These are phyloP conservation scores for Yueomyces sp. DNA, from an alignment of 805 yeast genomes.

Conservation along the genomic window DNA sequence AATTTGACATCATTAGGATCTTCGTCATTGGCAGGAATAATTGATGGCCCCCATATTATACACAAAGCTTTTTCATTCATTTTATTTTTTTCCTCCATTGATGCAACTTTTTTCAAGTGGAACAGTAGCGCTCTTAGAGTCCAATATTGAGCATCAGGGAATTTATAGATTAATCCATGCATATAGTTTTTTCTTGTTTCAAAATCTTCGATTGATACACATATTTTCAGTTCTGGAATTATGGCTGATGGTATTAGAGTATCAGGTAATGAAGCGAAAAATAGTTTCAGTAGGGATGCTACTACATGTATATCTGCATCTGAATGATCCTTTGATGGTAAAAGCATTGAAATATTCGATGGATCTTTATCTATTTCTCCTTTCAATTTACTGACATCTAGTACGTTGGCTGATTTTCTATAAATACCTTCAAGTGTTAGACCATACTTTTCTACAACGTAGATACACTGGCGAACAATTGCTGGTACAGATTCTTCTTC, in stretches of 20 bases:
- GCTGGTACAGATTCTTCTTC: slow-evolving; percentile 91
- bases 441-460: slow-evolving; percentile 76
- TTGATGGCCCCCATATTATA: slow-evolving; percentile 90
- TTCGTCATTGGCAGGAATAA: slow-evolving; percentile 54
- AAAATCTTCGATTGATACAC: slow-evolving; percentile 56
- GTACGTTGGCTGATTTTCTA: slow-evolving; percentile 66
- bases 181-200: slow-evolving; percentile 54
- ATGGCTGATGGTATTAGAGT: slow-evolving; percentile 18
- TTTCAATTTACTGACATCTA: slow-evolving; percentile 59
- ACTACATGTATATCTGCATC: slow-evolving; percentile 79
- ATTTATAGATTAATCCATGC: slow-evolving; percentile 76
- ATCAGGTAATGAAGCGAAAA: slow-evolving; percentile 76
- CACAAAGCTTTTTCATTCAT: slow-evolving; percentile 77
- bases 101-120: slow-evolving; percentile 67
- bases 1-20: slow-evolving; percentile 63
- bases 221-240: slow-evolving; percentile 26
- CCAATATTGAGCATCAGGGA: slow-evolving; percentile 93
- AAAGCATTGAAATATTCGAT: slow-evolving; percentile 41
- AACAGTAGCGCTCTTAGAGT: slow-evolving; percentile 74
- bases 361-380: slow-evolving; percentile 68
- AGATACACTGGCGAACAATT: slow-evolving; percentile 78
- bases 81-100: slow-evolving; percentile 48
- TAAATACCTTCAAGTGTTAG: slow-evolving; percentile 80
- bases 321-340: slow-evolving; percentile 41
- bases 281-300: slow-evolving; percentile 76